Percentiles rank a stretch among this genome's conserved stretches.
These are phyloP conservation scores for Beauveria scarabaeidicola DNA, from an alignment of 2,329 filamentous ascomycete genomes.

Conservation along the genomic window DNA sequence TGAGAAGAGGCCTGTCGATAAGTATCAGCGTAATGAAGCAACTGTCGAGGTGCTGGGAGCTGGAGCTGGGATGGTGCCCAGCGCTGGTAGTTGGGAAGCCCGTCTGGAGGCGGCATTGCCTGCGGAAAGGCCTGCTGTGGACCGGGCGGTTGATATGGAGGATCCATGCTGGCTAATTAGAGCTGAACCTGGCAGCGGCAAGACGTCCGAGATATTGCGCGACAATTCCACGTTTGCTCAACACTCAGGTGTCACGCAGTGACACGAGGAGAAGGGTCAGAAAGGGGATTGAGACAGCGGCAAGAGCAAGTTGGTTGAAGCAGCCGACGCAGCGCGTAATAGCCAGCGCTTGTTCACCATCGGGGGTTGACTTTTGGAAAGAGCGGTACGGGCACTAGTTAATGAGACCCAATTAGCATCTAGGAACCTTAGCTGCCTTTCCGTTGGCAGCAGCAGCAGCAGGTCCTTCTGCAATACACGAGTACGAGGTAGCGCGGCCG, in stretches of 20 bases:
- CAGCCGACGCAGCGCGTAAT: not conserved
- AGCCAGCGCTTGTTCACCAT: not conserved
- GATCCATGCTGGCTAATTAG: not conserved
- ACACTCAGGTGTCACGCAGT: not conserved
- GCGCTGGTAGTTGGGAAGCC: conserved; percentile 1
- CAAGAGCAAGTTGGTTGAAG: conserved; percentile 7
- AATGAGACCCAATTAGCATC: not conserved
- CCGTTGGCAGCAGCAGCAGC: not conserved
- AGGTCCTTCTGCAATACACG: not conserved
- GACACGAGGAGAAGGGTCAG: not conserved
- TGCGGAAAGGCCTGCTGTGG: not conserved
- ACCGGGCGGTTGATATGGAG: conserved; percentile 5
- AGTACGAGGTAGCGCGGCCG: not conserved
- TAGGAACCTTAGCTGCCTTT: not conserved
- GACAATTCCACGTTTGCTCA: not conserved
- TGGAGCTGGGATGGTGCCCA: not conserved
- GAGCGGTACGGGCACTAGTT: not conserved
- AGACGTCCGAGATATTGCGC: not conserved
- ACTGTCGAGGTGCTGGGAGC: conserved; percentile 1
- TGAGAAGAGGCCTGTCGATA: not conserved
- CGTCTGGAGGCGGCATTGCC: not conserved
- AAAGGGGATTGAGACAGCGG: not conserved
- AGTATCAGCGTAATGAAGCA: conserved; percentile 7
- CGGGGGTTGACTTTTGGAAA: not conserved
- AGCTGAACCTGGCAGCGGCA: not conserved